These are phyloP conservation scores for Hevea brasiliensis DNA, from an alignment of 345 rosid species.

Conservation along the genomic window DNA sequence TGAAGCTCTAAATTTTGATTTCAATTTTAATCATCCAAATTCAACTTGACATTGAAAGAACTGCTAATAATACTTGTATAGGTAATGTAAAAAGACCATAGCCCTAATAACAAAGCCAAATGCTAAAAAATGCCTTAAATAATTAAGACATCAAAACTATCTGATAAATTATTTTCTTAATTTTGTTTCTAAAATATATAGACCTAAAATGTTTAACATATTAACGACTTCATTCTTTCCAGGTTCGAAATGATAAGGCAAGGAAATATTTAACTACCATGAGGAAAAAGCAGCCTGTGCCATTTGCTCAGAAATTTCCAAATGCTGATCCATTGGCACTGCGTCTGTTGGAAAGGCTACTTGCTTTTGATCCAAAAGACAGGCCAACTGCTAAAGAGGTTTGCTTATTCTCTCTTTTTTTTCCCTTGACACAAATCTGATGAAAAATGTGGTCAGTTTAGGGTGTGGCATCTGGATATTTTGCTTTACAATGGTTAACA, in stretches of 20 bases:
- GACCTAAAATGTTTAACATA: too few species aligned
- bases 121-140: too few species aligned
- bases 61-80: too few species aligned
- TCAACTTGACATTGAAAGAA: too few species aligned
- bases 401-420: neutral
- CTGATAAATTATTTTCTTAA: too few species aligned
- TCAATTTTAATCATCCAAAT: too few species aligned
- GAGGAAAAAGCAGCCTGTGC: slow-evolving; percentile 84
- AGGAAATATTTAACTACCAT: slow-evolving; percentile 89
- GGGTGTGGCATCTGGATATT: neutral
- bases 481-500: neutral
- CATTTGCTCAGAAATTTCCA: slow-evolving; percentile 73
- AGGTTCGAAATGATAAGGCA: slow-evolving; percentile 96
- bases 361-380: slow-evolving; percentile 92
- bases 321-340: slow-evolving; percentile 83
- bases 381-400: slow-evolving; percentile 95
- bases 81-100: too few species aligned
- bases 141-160: too few species aligned
- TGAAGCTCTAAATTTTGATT: too few species aligned
- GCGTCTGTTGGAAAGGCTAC: slow-evolving; percentile 67
- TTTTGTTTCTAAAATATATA: too few species aligned
- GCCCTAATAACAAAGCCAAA: too few species aligned
- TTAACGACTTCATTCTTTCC: slow-evolving; percentile 5
- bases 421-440: neutral
- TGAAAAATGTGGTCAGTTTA: neutral